These are phyloP conservation scores for Pachysandra terminalis DNA, from an alignment of 164 flowering plant genomes.

Conservation along the genomic window DNA sequence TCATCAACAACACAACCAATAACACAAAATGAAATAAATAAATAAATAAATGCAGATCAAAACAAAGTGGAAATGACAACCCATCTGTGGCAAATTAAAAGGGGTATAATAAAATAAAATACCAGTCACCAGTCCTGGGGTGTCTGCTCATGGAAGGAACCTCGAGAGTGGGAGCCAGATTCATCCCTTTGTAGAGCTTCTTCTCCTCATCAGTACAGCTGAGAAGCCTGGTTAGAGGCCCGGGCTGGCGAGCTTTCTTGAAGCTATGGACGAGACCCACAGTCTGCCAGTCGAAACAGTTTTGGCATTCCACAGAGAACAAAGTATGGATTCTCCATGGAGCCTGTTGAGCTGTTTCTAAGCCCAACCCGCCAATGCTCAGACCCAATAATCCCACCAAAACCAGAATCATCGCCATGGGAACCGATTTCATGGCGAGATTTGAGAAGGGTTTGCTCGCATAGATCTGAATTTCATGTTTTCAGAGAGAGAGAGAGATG, in stretches of 20 bases:
- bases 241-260: slow-evolving; percentile 83
- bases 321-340: slow-evolving; percentile 90
- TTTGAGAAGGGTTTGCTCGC: slow-evolving; percentile 23
- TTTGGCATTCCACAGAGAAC: slow-evolving; percentile 94
- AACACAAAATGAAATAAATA: background rate
- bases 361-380: slow-evolving; percentile 16
- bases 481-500: background rate
- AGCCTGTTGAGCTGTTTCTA: slow-evolving; percentile 29
- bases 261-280: slow-evolving; percentile 91
- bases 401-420: slow-evolving; percentile 32
- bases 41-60: background rate
- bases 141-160: slow-evolving; percentile 98
- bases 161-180: slow-evolving; percentile 87
- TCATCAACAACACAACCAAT: background rate
- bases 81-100: background rate
- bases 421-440: slow-evolving; percentile 17
- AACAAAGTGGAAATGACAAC: background rate
- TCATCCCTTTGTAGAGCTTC: slow-evolving; percentile 77
- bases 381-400: slow-evolving; percentile 14
- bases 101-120: background rate
- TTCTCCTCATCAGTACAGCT: slow-evolving; percentile 95
- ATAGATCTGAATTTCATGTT: slow-evolving; percentile 32
- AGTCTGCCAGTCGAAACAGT: slow-evolving; percentile 99
- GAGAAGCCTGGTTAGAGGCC: slow-evolving; percentile 81
- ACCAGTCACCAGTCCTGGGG: slow-evolving; percentile 97